Percentiles rank a stretch among this genome's conserved stretches.
Conservation (phyloP, 768 basidiomycete genomes). For the Leucocoprinus sp. region DNA sequence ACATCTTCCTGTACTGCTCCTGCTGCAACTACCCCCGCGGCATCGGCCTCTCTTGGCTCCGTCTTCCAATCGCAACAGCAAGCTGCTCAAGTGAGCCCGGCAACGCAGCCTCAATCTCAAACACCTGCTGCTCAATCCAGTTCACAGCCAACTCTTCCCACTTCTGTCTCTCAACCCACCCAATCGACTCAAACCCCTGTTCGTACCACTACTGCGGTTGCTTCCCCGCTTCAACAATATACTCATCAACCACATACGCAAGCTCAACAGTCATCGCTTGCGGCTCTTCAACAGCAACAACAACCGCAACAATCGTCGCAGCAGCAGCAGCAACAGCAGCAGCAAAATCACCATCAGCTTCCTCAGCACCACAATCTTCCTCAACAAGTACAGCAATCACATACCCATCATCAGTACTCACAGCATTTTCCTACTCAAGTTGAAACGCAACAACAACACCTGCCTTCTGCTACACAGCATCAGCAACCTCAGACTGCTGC, state of each 20-base stretch:
- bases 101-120: conserved; percentile 25
- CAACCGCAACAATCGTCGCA: conserved; percentile 11
- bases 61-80: conserved; percentile 40
- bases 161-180: conserved; percentile 33
- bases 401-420: conserved; percentile 46
- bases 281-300: conserved; percentile 26
- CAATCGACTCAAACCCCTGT: conserved; percentile 21
- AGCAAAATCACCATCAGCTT: conserved; percentile 23
- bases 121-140: conserved; percentile 17
- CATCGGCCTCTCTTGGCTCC: conserved; percentile 30
- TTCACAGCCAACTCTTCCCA: conserved; percentile 24
- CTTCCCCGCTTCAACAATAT: conserved; percentile 35
- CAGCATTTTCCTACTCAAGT: conserved; percentile 56
- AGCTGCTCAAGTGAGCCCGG: conserved; percentile 21
- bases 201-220: conserved; percentile 21
- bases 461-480: conserved; percentile 24
- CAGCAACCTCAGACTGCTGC: conserved; percentile 34
- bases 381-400: conserved; percentile 36
- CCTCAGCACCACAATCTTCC: conserved; percentile 34
- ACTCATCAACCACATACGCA: conserved; percentile 30
- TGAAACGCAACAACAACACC: conserved; percentile 18
- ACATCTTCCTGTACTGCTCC: conserved; percentile 27
- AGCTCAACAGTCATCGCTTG: conserved; percentile 20
- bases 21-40: conserved; percentile 32
- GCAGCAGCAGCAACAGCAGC: conserved; percentile 29